phyloP scores from a whole-genome alignment of 768 basidiomycete species.

The Auriscalpium microsporum region DNA sequence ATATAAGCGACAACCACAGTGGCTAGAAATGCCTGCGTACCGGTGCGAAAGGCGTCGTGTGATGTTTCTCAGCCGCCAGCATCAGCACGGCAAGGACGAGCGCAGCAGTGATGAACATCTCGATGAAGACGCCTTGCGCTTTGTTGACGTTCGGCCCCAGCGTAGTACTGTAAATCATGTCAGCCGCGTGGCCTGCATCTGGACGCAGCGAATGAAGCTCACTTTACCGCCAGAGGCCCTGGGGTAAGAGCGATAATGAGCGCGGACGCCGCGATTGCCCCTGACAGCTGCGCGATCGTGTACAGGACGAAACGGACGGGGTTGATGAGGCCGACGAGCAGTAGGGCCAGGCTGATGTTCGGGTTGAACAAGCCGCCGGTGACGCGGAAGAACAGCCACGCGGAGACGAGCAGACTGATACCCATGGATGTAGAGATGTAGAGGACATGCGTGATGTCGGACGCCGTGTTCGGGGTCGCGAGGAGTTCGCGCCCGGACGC shows the following conservation, averaged over 20 bases:
- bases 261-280: constrained; percentile 51
- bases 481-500: constrained; percentile 35
- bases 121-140: constrained; percentile 59
- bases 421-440: constrained; percentile 58
- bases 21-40: constrained; percentile 22
- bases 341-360: constrained; percentile 49
- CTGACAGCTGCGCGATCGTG: constrained; percentile 51
- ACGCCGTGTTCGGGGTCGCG: constrained; percentile 3
- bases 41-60: constrained; percentile 57
- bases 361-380: constrained; percentile 65
- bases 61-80: constrained; percentile 65
- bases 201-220: constrained; percentile 9
- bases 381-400: constrained; percentile 59
- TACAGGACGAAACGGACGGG: constrained; percentile 53
- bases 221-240: constrained; percentile 47
- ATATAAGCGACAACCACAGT: background rate
- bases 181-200: background rate
- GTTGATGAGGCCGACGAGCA: constrained; percentile 45
- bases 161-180: constrained; percentile 31
- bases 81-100: constrained; percentile 58
- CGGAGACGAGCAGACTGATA: constrained; percentile 50
- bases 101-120: constrained; percentile 58
- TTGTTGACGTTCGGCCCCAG: constrained; percentile 38
- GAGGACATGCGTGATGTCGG: constrained; percentile 32
- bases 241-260: constrained; percentile 48